Percentiles rank a stretch among this genome's conserved stretches.
These are phyloP conservation scores for Saussurea involucrata DNA, from an alignment of 129 eudicot species.

Conservation along the genomic window DNA sequence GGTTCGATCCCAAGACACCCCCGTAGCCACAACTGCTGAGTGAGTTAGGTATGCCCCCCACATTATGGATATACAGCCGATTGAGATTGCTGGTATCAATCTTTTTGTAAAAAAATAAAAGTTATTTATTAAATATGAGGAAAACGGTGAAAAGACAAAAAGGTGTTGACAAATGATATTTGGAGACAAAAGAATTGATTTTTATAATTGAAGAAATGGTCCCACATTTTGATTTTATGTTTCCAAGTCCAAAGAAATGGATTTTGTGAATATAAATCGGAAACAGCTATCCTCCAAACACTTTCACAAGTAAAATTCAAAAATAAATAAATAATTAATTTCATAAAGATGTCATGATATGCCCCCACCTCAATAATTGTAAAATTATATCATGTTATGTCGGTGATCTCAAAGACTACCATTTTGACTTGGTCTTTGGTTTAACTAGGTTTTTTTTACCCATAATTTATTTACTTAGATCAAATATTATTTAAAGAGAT, in stretches of 20 bases:
- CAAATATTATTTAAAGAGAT: background rate
- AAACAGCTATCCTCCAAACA: conserved; percentile 22
- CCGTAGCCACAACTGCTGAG: too few species aligned
- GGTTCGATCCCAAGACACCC: too few species aligned
- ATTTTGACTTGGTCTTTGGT: background rate
- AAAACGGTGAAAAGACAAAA: background rate
- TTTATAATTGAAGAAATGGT: conserved; percentile 10
- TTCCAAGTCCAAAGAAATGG: conserved; percentile 19
- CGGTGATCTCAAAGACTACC: background rate
- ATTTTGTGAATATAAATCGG: conserved; percentile 10
- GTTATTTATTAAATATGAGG: background rate
- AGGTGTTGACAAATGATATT: conserved; percentile 12
- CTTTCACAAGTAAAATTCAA: background rate
- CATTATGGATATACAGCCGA: too few species aligned
- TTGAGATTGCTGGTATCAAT: too few species aligned
- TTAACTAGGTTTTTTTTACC: background rate
- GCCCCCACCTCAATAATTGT: background rate
- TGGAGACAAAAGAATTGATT: conserved; percentile 2
- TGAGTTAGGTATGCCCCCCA: too few species aligned
- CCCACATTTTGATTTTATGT: conserved; percentile 17
- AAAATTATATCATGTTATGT: background rate
- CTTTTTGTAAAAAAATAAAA: too few species aligned
- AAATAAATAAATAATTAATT: background rate
- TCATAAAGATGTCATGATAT: background rate
- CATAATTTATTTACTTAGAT: background rate